Evolutionary conservation across 2,329 filamentous ascomycete species (phyloP).

Genomic region (Chalaropsis thielavioides): DNA sequence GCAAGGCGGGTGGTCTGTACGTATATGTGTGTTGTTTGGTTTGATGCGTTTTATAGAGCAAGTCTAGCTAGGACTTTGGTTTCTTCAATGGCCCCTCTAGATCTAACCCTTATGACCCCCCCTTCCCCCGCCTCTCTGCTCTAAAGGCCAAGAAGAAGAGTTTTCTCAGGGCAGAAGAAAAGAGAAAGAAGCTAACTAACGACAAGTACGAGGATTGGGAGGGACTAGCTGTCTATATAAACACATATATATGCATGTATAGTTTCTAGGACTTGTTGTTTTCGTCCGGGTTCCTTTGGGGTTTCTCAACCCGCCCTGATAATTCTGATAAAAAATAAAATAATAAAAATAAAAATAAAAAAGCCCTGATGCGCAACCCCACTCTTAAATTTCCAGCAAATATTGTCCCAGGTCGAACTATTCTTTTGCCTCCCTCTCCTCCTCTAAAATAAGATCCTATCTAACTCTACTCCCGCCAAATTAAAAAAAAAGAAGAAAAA

Average conservation of each 20-base stretch:
- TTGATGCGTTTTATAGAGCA: no score
- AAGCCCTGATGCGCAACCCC: conserved; percentile 17
- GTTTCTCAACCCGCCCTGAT: not conserved
- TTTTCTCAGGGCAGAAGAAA: not conserved
- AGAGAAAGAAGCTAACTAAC: not conserved
- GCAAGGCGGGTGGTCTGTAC: no score
- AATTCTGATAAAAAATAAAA: conserved; percentile 3
- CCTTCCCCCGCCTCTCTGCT: no score
- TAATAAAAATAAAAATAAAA: conserved; percentile 11
- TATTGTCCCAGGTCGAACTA: conserved; percentile 1
- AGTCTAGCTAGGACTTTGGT: no score
- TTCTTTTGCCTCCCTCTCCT: conserved; percentile 6
- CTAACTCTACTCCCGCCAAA: conserved; percentile 11
- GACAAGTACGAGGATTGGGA: no score
- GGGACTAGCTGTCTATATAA: not conserved
- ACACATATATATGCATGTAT: not conserved
- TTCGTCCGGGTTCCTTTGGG: not conserved
- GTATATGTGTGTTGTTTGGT: no score
- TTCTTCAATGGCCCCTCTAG: no score
- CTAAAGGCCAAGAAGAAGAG: not conserved
- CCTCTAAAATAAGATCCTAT: not conserved
- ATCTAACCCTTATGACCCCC: no score
- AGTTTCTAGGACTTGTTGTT: not conserved
- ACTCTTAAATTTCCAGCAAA: conserved; percentile 17
- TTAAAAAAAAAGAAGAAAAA: conserved; percentile 10